Evolutionary conservation across 2,329 filamentous ascomycete genomes (phyloP), one percentile per base, ranked within the genome.

Genomic region (Fusarium verticillioides): DNA sequence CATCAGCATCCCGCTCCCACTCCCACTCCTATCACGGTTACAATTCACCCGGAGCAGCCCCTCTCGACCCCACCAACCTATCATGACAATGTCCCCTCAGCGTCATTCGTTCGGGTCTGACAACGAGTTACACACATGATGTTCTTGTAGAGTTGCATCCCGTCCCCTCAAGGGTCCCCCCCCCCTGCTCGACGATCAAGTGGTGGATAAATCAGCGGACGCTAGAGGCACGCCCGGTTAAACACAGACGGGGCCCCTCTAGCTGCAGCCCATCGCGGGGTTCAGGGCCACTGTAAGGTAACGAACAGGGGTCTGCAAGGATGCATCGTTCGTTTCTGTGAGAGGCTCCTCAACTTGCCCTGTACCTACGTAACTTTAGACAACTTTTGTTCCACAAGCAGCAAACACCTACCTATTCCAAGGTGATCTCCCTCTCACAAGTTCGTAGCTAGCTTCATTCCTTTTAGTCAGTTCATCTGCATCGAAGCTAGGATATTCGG

Each of bases 41-140:
- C 54, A 77, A 70, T 74, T 77, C 74, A 76, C 43, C 74, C 75
- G 75, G 43, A 34, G n/a, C 43, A 49, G 47, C 74, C 75, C 74
- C 75, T 77, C 75, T 65, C 49, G 43, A 74, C 72, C 75, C 74
- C 75, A 63, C 70, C 66, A 67, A 65, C 52, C 63, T 44, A 54
- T 70, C 70, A 77, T 75, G 74, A 60, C 70, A 71, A 37, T 50
- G 42, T 39, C 58, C 30, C 52, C 63, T 58, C 42, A 46, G 58
- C 56, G 39, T 66, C 73, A 75, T 75, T 73, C 73, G 72, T 54
- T 60, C 72, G 69, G 49, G 37, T 69, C 54, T 42, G 63, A 43
- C 58, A 53, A 52, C 56, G 43, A 58, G 40, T 44, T 56, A 39
- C 32, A 64, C 42, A 42, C 49, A 59, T 40, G 40, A 61, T 52